Conservation (phyloP, 148 eudicot genomes). For the Fagopyrum esculentum region DNA sequence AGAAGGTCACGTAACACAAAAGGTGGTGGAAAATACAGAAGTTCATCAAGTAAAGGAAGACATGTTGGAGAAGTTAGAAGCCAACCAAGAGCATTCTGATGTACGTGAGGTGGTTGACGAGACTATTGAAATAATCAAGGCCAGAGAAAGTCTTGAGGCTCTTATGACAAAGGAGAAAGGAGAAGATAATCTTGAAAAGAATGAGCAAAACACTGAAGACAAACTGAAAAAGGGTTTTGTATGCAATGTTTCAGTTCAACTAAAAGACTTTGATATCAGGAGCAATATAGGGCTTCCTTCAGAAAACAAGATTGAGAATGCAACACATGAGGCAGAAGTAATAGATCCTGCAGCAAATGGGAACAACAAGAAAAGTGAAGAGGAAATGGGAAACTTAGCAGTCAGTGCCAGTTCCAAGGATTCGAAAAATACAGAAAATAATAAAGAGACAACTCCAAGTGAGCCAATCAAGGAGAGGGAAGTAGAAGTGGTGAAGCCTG, state of each 20-base stretch:
- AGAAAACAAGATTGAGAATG: constrained; percentile 16
- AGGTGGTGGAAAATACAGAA: too few species aligned
- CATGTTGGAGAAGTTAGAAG: neutral
- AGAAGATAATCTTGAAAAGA: constrained; percentile 15
- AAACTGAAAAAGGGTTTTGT: constrained; percentile 13
- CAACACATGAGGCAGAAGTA: constrained; percentile 9
- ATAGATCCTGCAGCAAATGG: constrained; percentile 14
- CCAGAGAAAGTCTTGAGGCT: constrained; percentile 15
- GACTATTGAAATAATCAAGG: constrained; percentile 4
- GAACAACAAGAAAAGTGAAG: constrained; percentile 23
- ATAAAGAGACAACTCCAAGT: constrained; percentile 1
- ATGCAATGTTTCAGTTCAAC: constrained; percentile 15
- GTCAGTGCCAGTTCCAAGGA: constrained; percentile 1
- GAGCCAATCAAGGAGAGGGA: constrained; percentile 24
- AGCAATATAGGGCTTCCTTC: constrained; percentile 30
- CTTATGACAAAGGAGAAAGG: constrained; percentile 15
- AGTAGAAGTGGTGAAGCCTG: constrained; percentile 9
- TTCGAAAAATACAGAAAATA: constrained; percentile 17
- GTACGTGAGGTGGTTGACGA: neutral
- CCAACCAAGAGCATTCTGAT: constrained; percentile 8
- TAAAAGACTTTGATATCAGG: constrained; percentile 27
- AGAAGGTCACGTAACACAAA: too few species aligned
- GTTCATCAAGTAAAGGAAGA: too few species aligned
- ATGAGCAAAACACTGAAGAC: neutral
- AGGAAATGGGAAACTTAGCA: neutral